phyloP scores from a whole-genome alignment of 2,329 filamentous ascomycete species.

The Trichoderma guizhouense region DNA sequence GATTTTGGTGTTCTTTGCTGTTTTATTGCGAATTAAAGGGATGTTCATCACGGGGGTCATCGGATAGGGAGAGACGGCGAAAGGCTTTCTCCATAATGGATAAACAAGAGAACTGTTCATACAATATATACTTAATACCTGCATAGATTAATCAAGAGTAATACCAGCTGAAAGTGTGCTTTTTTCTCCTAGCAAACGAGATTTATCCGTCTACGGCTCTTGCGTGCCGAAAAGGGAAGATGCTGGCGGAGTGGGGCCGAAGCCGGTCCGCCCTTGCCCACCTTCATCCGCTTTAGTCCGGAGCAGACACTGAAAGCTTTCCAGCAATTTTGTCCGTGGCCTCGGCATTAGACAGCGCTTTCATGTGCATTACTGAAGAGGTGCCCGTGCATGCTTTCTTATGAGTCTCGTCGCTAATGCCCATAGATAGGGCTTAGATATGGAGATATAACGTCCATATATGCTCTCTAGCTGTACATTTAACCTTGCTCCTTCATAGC shows the following conservation, averaged over 20 bases:
- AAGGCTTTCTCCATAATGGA: not conserved
- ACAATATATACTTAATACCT: not conserved
- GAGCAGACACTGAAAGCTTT: not conserved
- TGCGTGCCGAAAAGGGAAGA: not conserved
- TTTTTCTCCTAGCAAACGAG: not conserved
- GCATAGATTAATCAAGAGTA: not conserved
- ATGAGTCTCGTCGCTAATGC: not conserved
- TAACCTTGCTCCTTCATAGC: not conserved
- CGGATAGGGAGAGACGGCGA: not conserved
- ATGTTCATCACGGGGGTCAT: not conserved
- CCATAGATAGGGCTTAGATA: not conserved
- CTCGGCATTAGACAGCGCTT: not conserved
- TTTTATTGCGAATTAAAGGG: not conserved
- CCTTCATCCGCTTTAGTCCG: not conserved
- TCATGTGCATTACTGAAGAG: not conserved
- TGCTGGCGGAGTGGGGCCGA: not conserved
- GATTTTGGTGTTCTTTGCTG: not conserved
- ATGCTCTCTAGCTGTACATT: not conserved
- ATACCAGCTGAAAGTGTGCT: not conserved
- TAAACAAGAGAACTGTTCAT: not conserved
- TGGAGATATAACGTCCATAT: fast-evolving
- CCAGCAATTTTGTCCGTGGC: not conserved
- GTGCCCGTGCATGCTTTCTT: not conserved
- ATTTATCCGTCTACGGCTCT: not conserved
- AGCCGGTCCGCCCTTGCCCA: not conserved